phyloP scores from a whole-genome alignment of 2,329 filamentous ascomycete genomes.

The Colletotrichum viniferum region DNA sequence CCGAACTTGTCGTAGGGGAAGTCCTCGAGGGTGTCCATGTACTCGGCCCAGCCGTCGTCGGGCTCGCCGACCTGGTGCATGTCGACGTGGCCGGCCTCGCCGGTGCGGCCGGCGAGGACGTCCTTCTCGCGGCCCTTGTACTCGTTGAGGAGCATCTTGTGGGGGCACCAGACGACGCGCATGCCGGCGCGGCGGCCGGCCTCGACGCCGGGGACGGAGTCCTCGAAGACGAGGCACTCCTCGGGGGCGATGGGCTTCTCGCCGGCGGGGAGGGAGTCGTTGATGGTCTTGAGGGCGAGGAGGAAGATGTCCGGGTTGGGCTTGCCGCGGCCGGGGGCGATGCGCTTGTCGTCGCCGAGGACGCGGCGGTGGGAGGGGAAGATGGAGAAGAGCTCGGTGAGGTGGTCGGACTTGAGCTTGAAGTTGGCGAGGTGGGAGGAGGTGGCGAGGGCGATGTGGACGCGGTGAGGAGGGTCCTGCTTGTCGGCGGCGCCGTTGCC shows the following conservation, averaged over 20 bases:
- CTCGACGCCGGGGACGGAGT: constrained; percentile 92
- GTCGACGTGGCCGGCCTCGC: constrained; percentile 64
- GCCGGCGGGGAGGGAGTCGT: constrained; percentile 68
- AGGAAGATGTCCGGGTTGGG: constrained; percentile 94
- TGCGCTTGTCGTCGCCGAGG: constrained; percentile 82
- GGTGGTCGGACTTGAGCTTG: constrained; percentile 73
- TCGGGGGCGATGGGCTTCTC: constrained; percentile 73
- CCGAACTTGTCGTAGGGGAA: constrained; percentile 66
- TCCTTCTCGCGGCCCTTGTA: constrained; percentile 78
- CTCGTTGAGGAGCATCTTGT: constrained; percentile 77
- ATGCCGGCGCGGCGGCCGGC: constrained; percentile 89
- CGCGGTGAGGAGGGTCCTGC: constrained; percentile 38
- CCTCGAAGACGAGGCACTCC: constrained; percentile 96
- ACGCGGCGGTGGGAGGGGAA: constrained; percentile 77
- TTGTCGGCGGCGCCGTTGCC: constrained; percentile 26
- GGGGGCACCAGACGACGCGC: constrained; percentile 92
- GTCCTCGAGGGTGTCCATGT: constrained; percentile 51
- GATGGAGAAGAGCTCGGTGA: constrained; percentile 61
- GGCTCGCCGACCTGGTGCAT: constrained; percentile 60
- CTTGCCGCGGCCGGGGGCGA: constrained; percentile 83
- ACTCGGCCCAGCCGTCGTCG: constrained; percentile 66
- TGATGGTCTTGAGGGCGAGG: constrained; percentile 83
- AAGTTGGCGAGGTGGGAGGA: constrained; percentile 77
- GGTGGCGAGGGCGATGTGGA: constrained; percentile 87
- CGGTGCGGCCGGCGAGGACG: constrained; percentile 82